Base-by-base conservation (phyloP, 2,329 filamentous ascomycete species). In the Verticillium nonalfalfae region DNA sequence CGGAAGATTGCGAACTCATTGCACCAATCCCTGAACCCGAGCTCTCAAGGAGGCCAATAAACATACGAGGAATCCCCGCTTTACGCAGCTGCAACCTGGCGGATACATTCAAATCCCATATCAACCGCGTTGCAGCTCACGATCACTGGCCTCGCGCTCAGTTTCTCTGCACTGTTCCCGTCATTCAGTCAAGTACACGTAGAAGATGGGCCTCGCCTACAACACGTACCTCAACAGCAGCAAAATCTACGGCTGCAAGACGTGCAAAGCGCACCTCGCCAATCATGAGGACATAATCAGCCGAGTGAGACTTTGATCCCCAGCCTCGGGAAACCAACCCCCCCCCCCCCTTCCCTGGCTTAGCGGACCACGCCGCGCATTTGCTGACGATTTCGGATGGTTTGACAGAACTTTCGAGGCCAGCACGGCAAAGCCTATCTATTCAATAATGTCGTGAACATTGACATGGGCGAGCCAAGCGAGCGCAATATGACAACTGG, bases 401-500 rank as follows among this genome's bases (percentile, higher is more conserved):
- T 21, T 7, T 21, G 21, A 57, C 74, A 98, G 93, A 97, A 96
- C 79, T 99, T 99, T 81, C 92, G 95, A 65, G 95, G 95, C 71
- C 94, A 98, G 75, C 94, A 98, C 76, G 95, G 95, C 73, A 98
- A 98, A 79, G 95, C 95, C 61, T 99, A 93, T 78, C 89, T 99
- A 67, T 98, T 99, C 83, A 90, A 94, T 77, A 87, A 76, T 65
- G 95, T 99, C 60, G 95, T 99, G 75, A 99, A 99, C 77, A 85
- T 96, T 73, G 89, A 88, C 66, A 82, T 87, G 56, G 89, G 90
- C 68, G 90, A 96, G 64, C 85, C 94, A n/a, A 89, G 85, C 73
- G 95, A 99, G 79, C 91, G 95, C 67, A 96, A 90, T 79, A 99
- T 99, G 95, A 99, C 95, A 14, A 99, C 95, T 1, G 95, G 95